Percentiles rank a stretch among this genome's conserved stretches.
Evolutionary conservation across 1,139 yeast species (phyloP).

Genomic region (Hemisphaericaspora xylanilytica): DNA sequence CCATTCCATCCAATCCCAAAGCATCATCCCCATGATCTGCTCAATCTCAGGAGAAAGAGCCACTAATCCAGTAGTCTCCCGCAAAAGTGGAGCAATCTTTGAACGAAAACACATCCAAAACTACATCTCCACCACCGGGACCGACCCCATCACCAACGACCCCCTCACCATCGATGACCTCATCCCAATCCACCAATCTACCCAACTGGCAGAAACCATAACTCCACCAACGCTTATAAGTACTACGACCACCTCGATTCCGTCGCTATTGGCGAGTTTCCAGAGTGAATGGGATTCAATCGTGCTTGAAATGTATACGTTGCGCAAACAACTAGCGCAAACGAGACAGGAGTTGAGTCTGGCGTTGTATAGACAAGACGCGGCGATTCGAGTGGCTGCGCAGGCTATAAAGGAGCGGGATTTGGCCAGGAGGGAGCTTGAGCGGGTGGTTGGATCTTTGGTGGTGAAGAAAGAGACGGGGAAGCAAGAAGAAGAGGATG

Average conservation of each 20-base stretch:
- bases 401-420: constrained; percentile 71
- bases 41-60: constrained; percentile 67
- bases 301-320: constrained; percentile 74
- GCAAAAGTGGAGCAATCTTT: constrained; percentile 68
- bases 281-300: constrained; percentile 92
- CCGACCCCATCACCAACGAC: constrained; percentile 75
- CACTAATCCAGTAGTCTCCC: constrained; percentile 69
- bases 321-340: constrained; percentile 67
- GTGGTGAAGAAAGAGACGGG: background rate
- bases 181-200: constrained; percentile 36
- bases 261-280: constrained; percentile 67
- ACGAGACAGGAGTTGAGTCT: constrained; percentile 73
- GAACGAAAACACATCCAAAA: constrained; percentile 61
- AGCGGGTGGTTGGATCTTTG: constrained; percentile 37
- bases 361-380: constrained; percentile 82
- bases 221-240: constrained; percentile 49
- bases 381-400: constrained; percentile 85
- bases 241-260: constrained; percentile 67
- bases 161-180: constrained; percentile 60
- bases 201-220: constrained; percentile 16
- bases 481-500: constrained; percentile 3
- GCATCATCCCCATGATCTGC: constrained; percentile 13
- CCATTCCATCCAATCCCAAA: no score
- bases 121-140: constrained; percentile 62
- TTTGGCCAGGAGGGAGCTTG: constrained; percentile 61